Conservation (phyloP, 2,329 filamentous ascomycete species). For the Cladosporium sp. region DNA sequence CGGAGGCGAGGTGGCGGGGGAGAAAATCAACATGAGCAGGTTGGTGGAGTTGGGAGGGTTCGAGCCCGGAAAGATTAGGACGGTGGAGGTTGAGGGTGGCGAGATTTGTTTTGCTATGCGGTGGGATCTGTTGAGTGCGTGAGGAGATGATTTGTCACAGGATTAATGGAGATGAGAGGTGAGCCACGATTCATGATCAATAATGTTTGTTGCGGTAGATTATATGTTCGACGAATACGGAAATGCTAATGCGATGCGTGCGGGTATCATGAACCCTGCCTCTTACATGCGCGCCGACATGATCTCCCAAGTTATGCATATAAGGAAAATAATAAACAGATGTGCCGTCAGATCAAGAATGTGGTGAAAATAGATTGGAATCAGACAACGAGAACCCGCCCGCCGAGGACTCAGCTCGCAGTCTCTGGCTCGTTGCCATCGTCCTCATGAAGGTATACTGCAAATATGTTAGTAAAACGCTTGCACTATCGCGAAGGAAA, state of each 20-base stretch:
- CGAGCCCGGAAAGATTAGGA: slow-evolving; percentile 10
- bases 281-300: not conserved
- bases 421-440: not conserved
- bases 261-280: slow-evolving; percentile 5
- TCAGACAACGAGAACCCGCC: too few species aligned
- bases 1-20: slow-evolving; percentile 6
- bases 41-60: slow-evolving; percentile 13
- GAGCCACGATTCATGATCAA: not conserved
- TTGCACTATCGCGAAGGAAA: not conserved
- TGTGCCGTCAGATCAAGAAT: too few species aligned
- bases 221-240: not conserved
- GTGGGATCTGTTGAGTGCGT: slow-evolving; percentile 11
- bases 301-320: not conserved
- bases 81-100: not conserved
- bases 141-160: not conserved
- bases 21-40: slow-evolving; percentile 4
- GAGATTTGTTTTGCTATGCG: slow-evolving; percentile 13
- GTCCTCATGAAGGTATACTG: slow-evolving; percentile 18
- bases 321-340: not conserved
- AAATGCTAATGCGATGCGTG: not conserved
- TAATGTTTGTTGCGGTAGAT: not conserved
- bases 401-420: not conserved
- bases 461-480: not conserved
- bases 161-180: not conserved
- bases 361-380: too few species aligned